phyloP scores from a whole-genome alignment of 2,329 filamentous ascomycete species.

The Aspergillus sp. region DNA sequence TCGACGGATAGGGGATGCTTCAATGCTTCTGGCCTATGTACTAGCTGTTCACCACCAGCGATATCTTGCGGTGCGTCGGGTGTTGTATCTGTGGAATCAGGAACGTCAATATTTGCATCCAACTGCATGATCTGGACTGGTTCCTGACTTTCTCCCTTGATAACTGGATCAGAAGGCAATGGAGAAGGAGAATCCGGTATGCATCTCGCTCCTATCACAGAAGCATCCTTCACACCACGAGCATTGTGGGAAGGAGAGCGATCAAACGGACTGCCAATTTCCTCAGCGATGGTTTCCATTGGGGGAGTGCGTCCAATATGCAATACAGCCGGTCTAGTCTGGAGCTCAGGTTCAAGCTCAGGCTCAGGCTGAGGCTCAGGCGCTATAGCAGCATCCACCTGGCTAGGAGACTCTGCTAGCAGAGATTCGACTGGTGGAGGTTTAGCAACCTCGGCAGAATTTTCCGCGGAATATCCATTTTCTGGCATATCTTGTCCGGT shows the following conservation, averaged over 20 bases:
- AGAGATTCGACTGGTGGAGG: not conserved
- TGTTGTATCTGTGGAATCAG: not conserved
- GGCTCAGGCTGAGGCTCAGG: not conserved
- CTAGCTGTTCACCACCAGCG: not conserved
- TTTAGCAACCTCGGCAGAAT: not conserved
- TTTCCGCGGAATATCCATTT: not conserved
- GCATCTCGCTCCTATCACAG: not conserved
- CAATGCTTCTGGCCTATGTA: not conserved
- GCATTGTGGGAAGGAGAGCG: not conserved
- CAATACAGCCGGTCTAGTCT: slow-evolving; percentile 1
- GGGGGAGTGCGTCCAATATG: slow-evolving; percentile 13
- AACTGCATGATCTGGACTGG: not conserved
- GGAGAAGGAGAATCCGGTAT: not conserved
- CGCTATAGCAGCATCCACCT: not conserved
- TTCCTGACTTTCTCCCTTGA: not conserved
- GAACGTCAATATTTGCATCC: not conserved
- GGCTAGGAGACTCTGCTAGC: not conserved
- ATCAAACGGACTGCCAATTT: slow-evolving; percentile 11
- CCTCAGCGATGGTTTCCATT: slow-evolving; percentile 27
- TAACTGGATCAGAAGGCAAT: not conserved
- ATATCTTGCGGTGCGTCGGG: not conserved
- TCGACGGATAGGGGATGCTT: not conserved
- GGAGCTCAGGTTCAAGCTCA: not conserved
- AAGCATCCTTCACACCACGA: not conserved
- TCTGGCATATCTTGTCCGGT: not conserved